Evolutionary conservation across 176 grass and related monocot genomes (phyloP), one percentile per base, ranked within the genome.

Genomic region (Oryza meridionalis): DNA sequence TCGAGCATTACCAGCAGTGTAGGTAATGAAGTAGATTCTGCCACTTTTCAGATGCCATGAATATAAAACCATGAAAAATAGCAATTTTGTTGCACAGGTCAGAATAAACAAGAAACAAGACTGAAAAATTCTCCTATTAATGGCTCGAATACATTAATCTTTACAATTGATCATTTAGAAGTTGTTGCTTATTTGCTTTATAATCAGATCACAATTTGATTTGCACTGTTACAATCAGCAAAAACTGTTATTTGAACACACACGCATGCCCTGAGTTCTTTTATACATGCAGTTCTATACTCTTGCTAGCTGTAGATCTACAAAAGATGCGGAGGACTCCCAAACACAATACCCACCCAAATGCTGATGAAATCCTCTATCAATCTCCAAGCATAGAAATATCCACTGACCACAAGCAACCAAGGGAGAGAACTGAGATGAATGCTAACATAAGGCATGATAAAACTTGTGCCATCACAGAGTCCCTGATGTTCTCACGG

Each of bases 231-330:
- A 47, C 62, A 29, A 26, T 80, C 70, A 37, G 25, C 43, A n/a
- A 75, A 43, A 47, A 19, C 2, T 33, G 43, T 50, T 43, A 72
- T 73, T 4, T n/a, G 69, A 66, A 73, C 11, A 15, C 59, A 66
- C 66, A 46, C 49, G 8, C 15, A 25, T 2, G n/a, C 19, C 29
- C 59, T 73, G 6, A 51, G 40, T 22, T 80, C 7, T 86, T 79
- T 50, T 65, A 51, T 66, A 51, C 31, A 68, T 86, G 78, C 72
- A 82, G 85, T 14, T 16, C 43, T 65, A 11, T 3, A 15, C n/a
- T 79, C 42, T 79, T 73, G 42, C 68, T 86, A 80, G 76, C 62
- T 76, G 61, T 84, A 86, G 76, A 72, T 79, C 43, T 65, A 45
- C 10, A 22, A 37, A 85, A 69, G 73, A 11, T 15, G 63, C 10